Evolutionary conservation across 768 basidiomycete species (phyloP), one percentile per base, ranked within the genome.

Genomic region (Tulasnella calospora): DNA sequence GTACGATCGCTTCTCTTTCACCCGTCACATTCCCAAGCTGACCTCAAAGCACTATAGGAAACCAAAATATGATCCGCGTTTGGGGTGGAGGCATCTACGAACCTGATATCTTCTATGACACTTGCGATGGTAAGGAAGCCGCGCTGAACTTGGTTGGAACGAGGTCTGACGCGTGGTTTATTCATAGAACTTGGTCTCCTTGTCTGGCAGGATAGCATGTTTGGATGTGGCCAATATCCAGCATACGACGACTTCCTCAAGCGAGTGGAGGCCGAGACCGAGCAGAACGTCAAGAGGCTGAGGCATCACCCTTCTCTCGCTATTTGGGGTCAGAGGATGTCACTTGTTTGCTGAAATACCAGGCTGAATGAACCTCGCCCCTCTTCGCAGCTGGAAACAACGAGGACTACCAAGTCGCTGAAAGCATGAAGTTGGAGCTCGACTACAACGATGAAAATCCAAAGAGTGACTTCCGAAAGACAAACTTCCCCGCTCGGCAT

Each of bases 201-300:
- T 44, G 95, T 98, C 38, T 98, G 96, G 96, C 96, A 98, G 85
- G 97, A 98, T 85, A 96, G 98, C 84, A 92, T 94, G 92, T 98
- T 98, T 83, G 95, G 92, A 41, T 98, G 96, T 83, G 96, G 96
- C 35, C 94, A 94, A 91, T 97, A 98, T 82, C 96, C 96, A 0
- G 96, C 94, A 4, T 91, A 96, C 82, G 90, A 94, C 79, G 88
- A 90, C 9, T 92, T 96, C 82, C 81, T 95, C 47, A 87, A 88
- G 47, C 92, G 90, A 33, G 91, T 98, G 36, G 87, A 89, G 79
- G 84, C 87, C 46, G 96, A 99, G 84, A 96, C 92, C 8, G 90
- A 91, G 79, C 92, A 94, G 81, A 93, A 90, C 80, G 94, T 98
- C 19, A 92, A 90, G 82, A 87, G 94, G 61, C 87, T 99, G 69